Base-by-base conservation (phyloP, 495 filamentous ascomycete genomes). In the Xylaria sp. region DNA sequence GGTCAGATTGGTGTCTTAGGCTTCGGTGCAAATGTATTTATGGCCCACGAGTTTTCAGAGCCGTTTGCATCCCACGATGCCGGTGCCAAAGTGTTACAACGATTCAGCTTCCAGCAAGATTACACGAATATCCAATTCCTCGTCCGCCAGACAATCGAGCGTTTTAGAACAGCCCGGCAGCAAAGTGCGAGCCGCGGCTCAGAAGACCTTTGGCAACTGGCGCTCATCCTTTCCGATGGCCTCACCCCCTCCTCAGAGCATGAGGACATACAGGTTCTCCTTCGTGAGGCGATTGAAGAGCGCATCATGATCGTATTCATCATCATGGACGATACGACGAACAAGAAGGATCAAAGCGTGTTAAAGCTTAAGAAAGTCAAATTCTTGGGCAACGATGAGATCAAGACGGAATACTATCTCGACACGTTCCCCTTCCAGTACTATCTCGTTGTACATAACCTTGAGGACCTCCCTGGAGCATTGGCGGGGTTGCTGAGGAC, bases 251-350 rank as follows among this genome's bases (percentile, higher is more conserved):
- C 82, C 44, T 76, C 80, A 19, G 91, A 93, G 52, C 95, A 97
- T 78, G 93, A 92, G n/a, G 85, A 87, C 0, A 91, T 99, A 68
- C 85, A 90, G 14, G 86, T 93, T 24, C 86, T 98, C 29, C 89
- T 98, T 5, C 83, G 96, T 8, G 91, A 94, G 75, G 95, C 96
- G 4, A 89, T 93, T 73, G 95, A 97, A 79, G 93, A 97, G 80
- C 85, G 93, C 12, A 95, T 99, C 75, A 98, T 99, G 96, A 90
- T 98, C 64, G 94, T 99, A 0, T 99, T 98, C 74, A 91, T 99
- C 59, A 91, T 99, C 71, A 91, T 99, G 72, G 96, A 99, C 83
- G 90, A 94, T 43, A 86, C 91, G 8, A 85, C 86, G 0, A 74
- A 74, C 12, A 82, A 80, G 29, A 58, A 77, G 31, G 73, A 75